These are phyloP conservation scores for Ganoderma multipileum DNA, from an alignment of 1,284 basidiomycete genomes.

Conservation along the genomic window DNA sequence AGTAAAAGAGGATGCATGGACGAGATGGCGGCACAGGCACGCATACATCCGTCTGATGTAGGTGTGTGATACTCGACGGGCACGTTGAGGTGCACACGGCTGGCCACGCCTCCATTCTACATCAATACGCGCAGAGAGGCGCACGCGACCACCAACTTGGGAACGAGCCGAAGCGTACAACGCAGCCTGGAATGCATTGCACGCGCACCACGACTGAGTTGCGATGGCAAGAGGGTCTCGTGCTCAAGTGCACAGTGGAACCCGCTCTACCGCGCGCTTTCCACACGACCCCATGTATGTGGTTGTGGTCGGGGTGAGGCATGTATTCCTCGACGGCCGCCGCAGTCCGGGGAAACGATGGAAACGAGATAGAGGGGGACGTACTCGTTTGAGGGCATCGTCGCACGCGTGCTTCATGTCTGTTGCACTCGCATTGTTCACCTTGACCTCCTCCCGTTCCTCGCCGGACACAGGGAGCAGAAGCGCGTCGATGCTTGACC, in stretches of 20 bases:
- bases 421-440: conserved; percentile 82
- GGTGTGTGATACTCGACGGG: background rate
- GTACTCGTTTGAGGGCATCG: conserved; percentile 87
- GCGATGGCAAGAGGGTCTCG: background rate
- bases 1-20: background rate
- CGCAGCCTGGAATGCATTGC: background rate
- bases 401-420: conserved; percentile 93
- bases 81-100: conserved; percentile 4
- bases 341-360: conserved; percentile 1
- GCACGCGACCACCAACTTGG: background rate
- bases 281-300: background rate
- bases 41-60: background rate
- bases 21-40: conserved; percentile 1
- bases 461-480: conserved; percentile 26
- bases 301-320: background rate
- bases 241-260: background rate
- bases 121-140: background rate
- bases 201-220: background rate
- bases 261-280: background rate
- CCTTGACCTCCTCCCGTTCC: conserved; percentile 73
- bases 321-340: background rate
- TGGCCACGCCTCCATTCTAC: background rate
- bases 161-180: background rate
- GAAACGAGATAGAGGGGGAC: conserved; percentile 40
- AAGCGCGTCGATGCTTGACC: conserved; percentile 30